A percentile compares a stretch with the other conserved stretches of the same genome.
These are phyloP conservation scores for Colletotrichum caudatum DNA, from an alignment of 2,329 filamentous ascomycete species.

Conservation along the genomic window DNA sequence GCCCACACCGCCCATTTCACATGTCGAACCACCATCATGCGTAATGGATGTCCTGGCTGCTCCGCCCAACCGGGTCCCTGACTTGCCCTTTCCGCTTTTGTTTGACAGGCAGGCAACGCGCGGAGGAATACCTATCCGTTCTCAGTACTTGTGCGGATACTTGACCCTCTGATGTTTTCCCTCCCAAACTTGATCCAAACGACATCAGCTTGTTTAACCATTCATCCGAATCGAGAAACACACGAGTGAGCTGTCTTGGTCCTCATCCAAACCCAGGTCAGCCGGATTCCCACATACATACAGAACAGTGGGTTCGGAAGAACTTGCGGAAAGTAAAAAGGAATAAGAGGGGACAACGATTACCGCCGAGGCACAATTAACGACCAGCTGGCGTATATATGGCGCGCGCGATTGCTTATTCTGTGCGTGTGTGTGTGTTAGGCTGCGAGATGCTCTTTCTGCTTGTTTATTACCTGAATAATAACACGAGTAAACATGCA, in stretches of 20 bases:
- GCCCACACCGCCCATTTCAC: conserved; percentile 41
- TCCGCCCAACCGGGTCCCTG: not conserved
- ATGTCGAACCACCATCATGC: conserved; percentile 41
- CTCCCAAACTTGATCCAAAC: not conserved
- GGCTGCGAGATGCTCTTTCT: too few species aligned
- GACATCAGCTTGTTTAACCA: too few species aligned
- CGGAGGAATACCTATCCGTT: not conserved
- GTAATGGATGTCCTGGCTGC: conserved; percentile 27
- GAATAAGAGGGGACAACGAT: not conserved
- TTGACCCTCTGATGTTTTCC: not conserved
- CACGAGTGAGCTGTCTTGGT: conserved; percentile 23
- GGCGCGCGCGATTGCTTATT: too few species aligned
- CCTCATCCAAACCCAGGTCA: not conserved
- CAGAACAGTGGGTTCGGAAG: not conserved
- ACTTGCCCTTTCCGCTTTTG: not conserved
- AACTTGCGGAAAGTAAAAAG: not conserved
- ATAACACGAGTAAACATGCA: too few species aligned
- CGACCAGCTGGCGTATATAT: too few species aligned
- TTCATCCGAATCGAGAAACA: conserved; percentile 15
- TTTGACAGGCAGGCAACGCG: conserved; percentile 13
- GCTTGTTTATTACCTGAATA: too few species aligned
- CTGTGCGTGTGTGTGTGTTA: too few species aligned
- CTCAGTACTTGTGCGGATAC: too few species aligned
- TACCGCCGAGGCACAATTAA: too few species aligned
- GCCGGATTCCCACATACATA: conserved; percentile 2